Evolutionary conservation across 202 grass and related monocot species (phyloP).

Genomic region (Digitaria exilis): DNA sequence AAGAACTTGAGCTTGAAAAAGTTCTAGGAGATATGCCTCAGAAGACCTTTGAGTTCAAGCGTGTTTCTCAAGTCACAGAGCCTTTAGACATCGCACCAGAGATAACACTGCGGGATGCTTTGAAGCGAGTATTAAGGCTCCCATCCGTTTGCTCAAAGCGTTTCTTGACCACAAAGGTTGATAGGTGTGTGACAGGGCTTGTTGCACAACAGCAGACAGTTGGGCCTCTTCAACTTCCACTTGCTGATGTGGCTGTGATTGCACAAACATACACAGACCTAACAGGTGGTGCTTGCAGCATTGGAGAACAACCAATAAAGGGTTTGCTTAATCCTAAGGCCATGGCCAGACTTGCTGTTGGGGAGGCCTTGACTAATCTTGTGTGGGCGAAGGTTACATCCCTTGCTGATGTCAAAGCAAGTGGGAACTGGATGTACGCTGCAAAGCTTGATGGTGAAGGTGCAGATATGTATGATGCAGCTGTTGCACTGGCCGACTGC

Average conservation of each 20-base stretch:
- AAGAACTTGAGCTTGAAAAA: slow-evolving; percentile 94
- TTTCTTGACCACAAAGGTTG: slow-evolving; percentile 95
- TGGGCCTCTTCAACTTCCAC: slow-evolving; percentile 86
- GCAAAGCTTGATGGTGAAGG: slow-evolving; percentile 94
- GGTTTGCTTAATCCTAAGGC: slow-evolving; percentile 80
- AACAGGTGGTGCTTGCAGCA: slow-evolving; percentile 80
- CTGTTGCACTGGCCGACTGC: slow-evolving; percentile 74
- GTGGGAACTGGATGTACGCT: slow-evolving; percentile 98
- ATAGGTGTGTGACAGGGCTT: slow-evolving; percentile 93
- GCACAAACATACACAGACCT: slow-evolving; percentile 81
- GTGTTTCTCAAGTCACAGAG: slow-evolving; percentile 47
- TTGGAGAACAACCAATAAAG: slow-evolving; percentile 91
- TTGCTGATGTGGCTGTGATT: slow-evolving; percentile 91
- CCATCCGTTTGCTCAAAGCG: slow-evolving; percentile 92
- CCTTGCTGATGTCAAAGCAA: slow-evolving; percentile 81
- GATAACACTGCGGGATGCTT: slow-evolving; percentile 68
- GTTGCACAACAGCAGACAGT: slow-evolving; percentile 90
- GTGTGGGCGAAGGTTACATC: slow-evolving; percentile 91
- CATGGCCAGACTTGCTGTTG: slow-evolving; percentile 83
- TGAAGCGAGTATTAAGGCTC: slow-evolving; percentile 75
- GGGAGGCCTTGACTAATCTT: slow-evolving; percentile 93
- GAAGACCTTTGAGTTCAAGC: slow-evolving; percentile 76
- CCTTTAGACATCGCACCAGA: slow-evolving; percentile 73
- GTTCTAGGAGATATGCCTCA: slow-evolving; percentile 93
- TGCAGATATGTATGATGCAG: slow-evolving; percentile 88